phyloP scores from a whole-genome alignment of 1,284 basidiomycete species.

The Cutaneotrichosporon dermatis region DNA sequence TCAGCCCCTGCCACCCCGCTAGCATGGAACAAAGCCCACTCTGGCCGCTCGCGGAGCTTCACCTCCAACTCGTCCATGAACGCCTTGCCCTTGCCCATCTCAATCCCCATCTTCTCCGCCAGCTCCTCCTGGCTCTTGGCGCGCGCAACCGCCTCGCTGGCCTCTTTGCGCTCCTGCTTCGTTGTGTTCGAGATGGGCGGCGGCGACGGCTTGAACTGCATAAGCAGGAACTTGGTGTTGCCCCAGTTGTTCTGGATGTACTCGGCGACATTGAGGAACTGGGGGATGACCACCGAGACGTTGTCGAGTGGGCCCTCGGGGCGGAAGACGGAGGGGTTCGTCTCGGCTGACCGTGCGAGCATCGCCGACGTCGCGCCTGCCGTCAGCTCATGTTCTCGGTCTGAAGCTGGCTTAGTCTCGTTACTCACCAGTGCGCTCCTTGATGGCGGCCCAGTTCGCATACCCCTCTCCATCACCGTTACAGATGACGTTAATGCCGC shows the following conservation, averaged over 20 bases:
- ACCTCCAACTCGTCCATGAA: conserved; percentile 15
- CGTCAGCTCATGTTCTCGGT: no score
- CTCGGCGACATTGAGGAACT: conserved; percentile 62
- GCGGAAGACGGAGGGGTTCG: conserved; percentile 85
- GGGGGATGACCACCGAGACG: conserved; percentile 66
- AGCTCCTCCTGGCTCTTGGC: conserved; percentile 67
- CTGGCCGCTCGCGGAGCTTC: conserved; percentile 4
- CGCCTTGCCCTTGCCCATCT: conserved; percentile 27
- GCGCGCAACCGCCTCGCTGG: conserved; percentile 57
- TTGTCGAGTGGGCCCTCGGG: conserved; percentile 64
- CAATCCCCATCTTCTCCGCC: conserved; percentile 51
- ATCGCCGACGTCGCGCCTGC: conserved; percentile 85
- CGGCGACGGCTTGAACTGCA: conserved; percentile 62
- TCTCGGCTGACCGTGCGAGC: conserved; percentile 91
- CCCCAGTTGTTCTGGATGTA: conserved; percentile 75
- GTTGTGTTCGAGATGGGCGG: conserved; percentile 55
- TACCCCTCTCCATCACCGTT: conserved; percentile 88
- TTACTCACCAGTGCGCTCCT: conserved; percentile 63
- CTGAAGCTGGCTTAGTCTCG: not conserved
- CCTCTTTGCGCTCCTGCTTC: conserved; percentile 59
- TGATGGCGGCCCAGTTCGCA: conserved; percentile 71
- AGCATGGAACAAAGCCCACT: conserved; percentile 8
- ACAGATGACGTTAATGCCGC: conserved; percentile 75
- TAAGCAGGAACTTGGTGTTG: conserved; percentile 87
- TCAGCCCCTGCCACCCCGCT: not conserved